These are phyloP conservation scores for Phaffia rhodozyma DNA, from an alignment of 1,284 basidiomycete species.

Conservation along the genomic window DNA sequence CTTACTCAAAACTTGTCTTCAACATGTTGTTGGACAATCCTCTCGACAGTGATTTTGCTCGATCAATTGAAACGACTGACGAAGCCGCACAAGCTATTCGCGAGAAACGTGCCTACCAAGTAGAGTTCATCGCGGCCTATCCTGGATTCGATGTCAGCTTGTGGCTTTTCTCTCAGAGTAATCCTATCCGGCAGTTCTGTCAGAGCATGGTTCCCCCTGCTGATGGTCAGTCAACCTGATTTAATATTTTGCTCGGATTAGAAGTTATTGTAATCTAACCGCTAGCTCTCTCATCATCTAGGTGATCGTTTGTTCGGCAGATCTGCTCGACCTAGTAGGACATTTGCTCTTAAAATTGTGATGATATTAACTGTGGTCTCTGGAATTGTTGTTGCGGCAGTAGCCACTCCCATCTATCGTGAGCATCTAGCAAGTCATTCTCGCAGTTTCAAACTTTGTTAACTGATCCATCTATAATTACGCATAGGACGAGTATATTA, in stretches of 20 bases:
- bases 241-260: neutral
- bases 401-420: constrained; percentile 80
- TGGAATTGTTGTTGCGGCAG: constrained; percentile 69
- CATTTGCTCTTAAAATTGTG: constrained; percentile 61
- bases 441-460: too few species aligned
- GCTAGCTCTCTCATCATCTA: neutral
- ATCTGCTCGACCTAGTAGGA: constrained; percentile 52
- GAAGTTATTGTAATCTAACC: neutral
- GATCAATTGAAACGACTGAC: too few species aligned
- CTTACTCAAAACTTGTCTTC: too few species aligned
- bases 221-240: constrained; percentile 40
- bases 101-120: constrained; percentile 67
- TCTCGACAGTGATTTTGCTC: too few species aligned
- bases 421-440: constrained; percentile 39
- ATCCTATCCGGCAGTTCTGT: constrained; percentile 59
- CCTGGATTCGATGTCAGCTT: constrained; percentile 84
- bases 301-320: constrained; percentile 64
- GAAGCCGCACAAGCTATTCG: constrained; percentile 44
- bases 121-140: constrained; percentile 78
- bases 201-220: constrained; percentile 75
- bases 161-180: constrained; percentile 79
- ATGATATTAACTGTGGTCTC: constrained; percentile 69
- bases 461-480: constrained; percentile 37
- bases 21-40: too few species aligned
- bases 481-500: constrained; percentile 43